phyloP scores from a whole-genome alignment of 2,329 filamentous ascomycete species.

The Fusarium drepaniforme region DNA sequence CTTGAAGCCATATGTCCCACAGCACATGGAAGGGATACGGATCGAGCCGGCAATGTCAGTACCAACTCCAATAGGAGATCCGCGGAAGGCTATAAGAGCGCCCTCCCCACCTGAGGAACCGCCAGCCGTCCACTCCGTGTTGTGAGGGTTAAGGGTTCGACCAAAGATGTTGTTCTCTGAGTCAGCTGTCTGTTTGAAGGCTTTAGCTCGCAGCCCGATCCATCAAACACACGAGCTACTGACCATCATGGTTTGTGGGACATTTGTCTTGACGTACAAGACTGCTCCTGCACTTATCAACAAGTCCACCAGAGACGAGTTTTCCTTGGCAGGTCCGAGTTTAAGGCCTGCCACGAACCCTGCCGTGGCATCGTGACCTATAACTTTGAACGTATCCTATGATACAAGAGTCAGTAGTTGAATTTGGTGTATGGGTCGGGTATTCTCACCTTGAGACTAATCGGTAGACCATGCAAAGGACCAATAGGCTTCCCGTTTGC shows the following conservation, averaged over 20 bases:
- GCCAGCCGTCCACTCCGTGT: slow-evolving; percentile 47
- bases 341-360: slow-evolving; percentile 37
- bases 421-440: accelerated
- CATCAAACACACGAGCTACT: not conserved
- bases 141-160: slow-evolving; percentile 39
- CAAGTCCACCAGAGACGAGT: slow-evolving; percentile 38
- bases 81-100: not conserved
- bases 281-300: slow-evolving; percentile 39
- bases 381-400: slow-evolving; percentile 33
- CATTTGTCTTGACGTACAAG: slow-evolving; percentile 56
- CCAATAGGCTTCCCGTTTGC: not conserved
- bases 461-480: slow-evolving; percentile 25
- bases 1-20: not conserved
- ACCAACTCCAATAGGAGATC: not conserved
- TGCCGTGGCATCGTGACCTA: slow-evolving; percentile 30
- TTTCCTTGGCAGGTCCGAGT: slow-evolving; percentile 16
- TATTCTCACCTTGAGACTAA: slow-evolving; percentile 26
- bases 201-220: not conserved
- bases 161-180: slow-evolving; percentile 53
- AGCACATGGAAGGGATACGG: not conserved
- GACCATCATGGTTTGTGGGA: slow-evolving; percentile 72
- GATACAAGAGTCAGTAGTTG: not conserved
- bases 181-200: slow-evolving; percentile 30
- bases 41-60: not conserved
- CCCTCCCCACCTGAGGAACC: slow-evolving; percentile 31